Base-by-base conservation (phyloP, 2,329 filamentous ascomycete genomes). In the Fusarium chlamydosporum region DNA sequence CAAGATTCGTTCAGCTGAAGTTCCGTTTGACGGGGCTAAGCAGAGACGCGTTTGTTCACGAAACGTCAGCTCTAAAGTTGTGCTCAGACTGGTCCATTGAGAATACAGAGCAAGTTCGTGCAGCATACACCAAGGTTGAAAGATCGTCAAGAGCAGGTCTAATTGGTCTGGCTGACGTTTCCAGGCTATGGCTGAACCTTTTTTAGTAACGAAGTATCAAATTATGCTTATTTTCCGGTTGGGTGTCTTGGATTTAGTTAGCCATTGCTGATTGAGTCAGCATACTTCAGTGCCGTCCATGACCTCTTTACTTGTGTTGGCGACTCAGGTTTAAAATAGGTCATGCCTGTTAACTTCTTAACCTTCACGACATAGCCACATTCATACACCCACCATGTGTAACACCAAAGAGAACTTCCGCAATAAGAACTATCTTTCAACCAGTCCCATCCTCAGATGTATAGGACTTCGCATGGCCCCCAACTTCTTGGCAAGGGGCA, bases 161-260 rank as follows among this genome's bases (percentile, higher is more conserved):
- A 26, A n/a, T 12, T 18, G 18, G 10, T 15, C 34, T 48, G 20
- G 33, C n/a, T 23, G n/a, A 18, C 33, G 15, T 55, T n/a, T 20
- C 40, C 16, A 37, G 47, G 40, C 48, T 27, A 33, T 40, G 11
- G 48, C 35, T 52, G 48, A 52, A 18, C 35, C 48, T 52, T 23
- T 26, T 31, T 31, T 6, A 42, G 9, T 13, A 5, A 10, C 10
- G 16, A 2, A 23, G 40, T 31, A 20, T n/a, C n/a, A 33, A 20
- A 29, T 42, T 52, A 12, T 31, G 15, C 9, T 23, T 31, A 52
- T 52, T 31, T 13, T 10, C 35, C 35, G 48, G 42, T 52, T 42
- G 37, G 48, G 6, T n/a, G 15, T 15, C 20, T 13, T 33, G 34
- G 34, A 15, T 18, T 33, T 42, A 33, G 23, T 23, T 23, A 23